Base-by-base conservation (phyloP, 768 basidiomycete genomes). In the Russula olivacea region DNA sequence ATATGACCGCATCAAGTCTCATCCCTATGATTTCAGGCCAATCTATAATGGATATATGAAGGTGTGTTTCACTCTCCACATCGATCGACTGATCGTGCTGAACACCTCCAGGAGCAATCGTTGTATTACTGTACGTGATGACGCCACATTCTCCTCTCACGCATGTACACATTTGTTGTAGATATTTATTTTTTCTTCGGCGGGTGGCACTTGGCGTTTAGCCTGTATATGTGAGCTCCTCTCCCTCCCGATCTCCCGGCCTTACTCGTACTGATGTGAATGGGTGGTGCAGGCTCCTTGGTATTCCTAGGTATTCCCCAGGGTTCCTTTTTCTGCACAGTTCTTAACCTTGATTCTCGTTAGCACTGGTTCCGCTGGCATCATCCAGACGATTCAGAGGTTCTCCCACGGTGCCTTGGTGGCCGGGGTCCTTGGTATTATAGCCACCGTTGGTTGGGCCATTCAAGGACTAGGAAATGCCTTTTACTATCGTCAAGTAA, bases 1-100 rank as follows among this genome's bases (percentile, higher is more conserved):
- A n/a, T 53, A 34, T 64, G 55, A 55, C 57, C 56, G 59, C 64
- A 56, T 57, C 68, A 61, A 17, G 65, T 47, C 40, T n/a, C 64
- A 59, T 40, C 56, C 41, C 59, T 57, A 60, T 63, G 32, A 59
- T 55, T 38, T 34, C 70, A 93, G 93, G 70, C 95, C 96, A 17
- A 91, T 95, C 72, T 98, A 98, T 79, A 95, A 97, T 69, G 95
- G 91, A 58, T 96, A 93, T 78, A 92, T 93, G 87, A 96, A 97
- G 83, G 95, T 88, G 70, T 72, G 78, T 71, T 21, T 58, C 17
- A 40, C 59, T 40, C 38, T 57, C 41, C 48, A 47, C 30, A 49
- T 47, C 43, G 43, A n/a, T 57, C 56, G 61, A 60, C 25, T 10
- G 36, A 43, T 12, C 53, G 55, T 55, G 53, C 64, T 76, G 48